A percentile compares a stretch with the other conserved stretches of the same genome.
These are phyloP conservation scores for Trichoderma sp. DNA, from an alignment of 2,329 filamentous ascomycete genomes.

Conservation along the genomic window DNA sequence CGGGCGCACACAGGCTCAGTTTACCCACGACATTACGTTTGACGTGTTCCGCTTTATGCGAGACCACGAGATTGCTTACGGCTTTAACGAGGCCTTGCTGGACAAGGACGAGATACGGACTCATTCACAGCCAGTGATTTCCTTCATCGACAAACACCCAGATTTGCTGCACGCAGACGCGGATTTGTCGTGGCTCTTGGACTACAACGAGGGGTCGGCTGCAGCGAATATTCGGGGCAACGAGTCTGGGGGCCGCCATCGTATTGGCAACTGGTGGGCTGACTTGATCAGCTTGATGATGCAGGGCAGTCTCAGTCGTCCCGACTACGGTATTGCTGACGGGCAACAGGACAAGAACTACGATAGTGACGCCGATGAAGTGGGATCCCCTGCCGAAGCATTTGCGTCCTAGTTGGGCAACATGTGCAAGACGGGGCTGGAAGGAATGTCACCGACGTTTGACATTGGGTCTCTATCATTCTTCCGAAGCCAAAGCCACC, in stretches of 20 bases:
- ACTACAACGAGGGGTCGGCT: background rate
- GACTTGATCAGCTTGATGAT: constrained; percentile 18
- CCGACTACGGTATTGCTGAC: constrained; percentile 12
- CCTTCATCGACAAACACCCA: constrained; percentile 46
- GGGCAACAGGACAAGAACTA: constrained; percentile 20
- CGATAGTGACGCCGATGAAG: constrained; percentile 20
- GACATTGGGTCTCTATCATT: constrained; percentile 53
- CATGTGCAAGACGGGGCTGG: constrained; percentile 50
- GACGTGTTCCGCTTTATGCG: constrained; percentile 85
- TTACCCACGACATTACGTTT: constrained; percentile 66
- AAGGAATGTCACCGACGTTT: constrained; percentile 52
- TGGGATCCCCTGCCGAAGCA: constrained; percentile 29
- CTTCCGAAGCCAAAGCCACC: constrained; percentile 48
- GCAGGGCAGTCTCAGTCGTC: constrained; percentile 25
- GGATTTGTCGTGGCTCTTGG: constrained; percentile 49
- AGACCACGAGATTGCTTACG: constrained; percentile 79
- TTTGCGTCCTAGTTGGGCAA: constrained; percentile 36
- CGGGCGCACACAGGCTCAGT: constrained; percentile 44
- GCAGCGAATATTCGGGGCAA: background rate
- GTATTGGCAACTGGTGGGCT: background rate
- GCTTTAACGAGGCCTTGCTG: constrained; percentile 53
- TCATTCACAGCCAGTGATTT: constrained; percentile 46
- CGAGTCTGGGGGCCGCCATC: background rate
- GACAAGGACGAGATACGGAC: constrained; percentile 43
- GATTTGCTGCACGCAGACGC: constrained; percentile 47